Conservation (phyloP, 768 basidiomycete genomes). For the Rhodotorula sphaerocarpa region DNA sequence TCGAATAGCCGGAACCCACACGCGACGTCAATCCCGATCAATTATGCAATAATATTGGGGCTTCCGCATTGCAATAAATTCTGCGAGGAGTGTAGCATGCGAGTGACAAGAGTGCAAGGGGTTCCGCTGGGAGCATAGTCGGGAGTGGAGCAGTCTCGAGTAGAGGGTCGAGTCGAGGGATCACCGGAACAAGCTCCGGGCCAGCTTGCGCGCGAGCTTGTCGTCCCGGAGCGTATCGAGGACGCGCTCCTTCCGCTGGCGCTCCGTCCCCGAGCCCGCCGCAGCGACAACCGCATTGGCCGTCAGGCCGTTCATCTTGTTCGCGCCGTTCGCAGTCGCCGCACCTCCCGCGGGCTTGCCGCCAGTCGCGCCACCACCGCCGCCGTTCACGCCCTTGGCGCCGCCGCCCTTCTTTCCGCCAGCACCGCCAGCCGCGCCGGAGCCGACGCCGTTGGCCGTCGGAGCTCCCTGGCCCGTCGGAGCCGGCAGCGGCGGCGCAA, state of each 20-base stretch:
- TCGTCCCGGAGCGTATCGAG: conserved; percentile 27
- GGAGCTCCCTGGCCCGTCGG: not conserved
- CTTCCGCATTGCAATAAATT: too few relatives aligned
- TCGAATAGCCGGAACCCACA: not conserved
- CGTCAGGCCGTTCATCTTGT: too few relatives aligned
- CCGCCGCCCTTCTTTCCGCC: not conserved
- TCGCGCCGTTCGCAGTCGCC: too few relatives aligned
- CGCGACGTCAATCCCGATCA: too few relatives aligned
- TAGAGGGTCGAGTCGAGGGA: too few relatives aligned
- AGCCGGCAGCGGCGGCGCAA: conserved; percentile 22
- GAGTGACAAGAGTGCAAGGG: too few relatives aligned
- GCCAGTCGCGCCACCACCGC: not conserved
- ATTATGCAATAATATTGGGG: too few relatives aligned
- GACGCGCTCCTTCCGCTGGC: conserved; percentile 19
- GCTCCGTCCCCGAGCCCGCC: not conserved
- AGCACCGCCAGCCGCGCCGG: not conserved
- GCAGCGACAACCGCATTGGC: not conserved
- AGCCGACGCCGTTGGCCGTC: too few relatives aligned
- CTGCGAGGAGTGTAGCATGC: too few relatives aligned
- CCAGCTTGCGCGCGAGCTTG: conserved; percentile 21
- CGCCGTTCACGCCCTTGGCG: not conserved
- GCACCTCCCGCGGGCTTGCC: not conserved
- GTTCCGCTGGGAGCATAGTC: too few relatives aligned
- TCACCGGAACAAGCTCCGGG: conserved; percentile 25
- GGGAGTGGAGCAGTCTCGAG: too few relatives aligned